Evolutionary conservation across 2,329 filamentous ascomycete species (phyloP).

Genomic region (Achaetomium macrosporum): DNA sequence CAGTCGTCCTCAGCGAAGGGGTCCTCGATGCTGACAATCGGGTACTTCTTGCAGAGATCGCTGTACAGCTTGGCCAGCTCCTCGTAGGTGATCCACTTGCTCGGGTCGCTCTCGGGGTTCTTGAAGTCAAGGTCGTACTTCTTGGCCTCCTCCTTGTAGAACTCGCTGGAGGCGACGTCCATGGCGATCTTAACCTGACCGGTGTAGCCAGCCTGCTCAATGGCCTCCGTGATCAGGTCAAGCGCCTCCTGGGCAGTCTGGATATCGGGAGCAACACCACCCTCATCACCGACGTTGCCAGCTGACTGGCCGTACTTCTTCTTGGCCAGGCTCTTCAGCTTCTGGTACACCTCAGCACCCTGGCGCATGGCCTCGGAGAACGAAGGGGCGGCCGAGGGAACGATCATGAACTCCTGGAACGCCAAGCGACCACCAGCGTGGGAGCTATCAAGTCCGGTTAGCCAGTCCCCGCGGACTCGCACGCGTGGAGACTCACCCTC

Average conservation of each 20-base stretch:
- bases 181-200: constrained; percentile 97
- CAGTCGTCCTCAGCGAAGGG: constrained; percentile 99
- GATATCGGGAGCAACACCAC: constrained; percentile 98
- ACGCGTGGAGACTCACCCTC: constrained; percentile 40
- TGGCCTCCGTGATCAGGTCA: constrained; percentile 89
- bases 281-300: constrained; percentile 98
- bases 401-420: constrained; percentile 97
- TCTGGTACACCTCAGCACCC: constrained; percentile 96
- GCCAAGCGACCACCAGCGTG: constrained; percentile 94
- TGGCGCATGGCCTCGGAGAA: constrained; percentile 96
- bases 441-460: constrained; percentile 52
- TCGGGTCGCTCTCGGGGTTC: constrained; percentile 94
- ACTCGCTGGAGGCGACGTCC: constrained; percentile 98
- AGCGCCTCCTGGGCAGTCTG: constrained; percentile 95
- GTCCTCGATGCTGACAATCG: constrained; percentile 97
- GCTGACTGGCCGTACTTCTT: constrained; percentile 99
- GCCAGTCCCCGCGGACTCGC: neutral
- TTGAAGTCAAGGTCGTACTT: constrained; percentile 99
- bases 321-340: constrained; percentile 94
- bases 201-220: constrained; percentile 91
- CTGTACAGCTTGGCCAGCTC: constrained; percentile 91
- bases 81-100: constrained; percentile 99
- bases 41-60: constrained; percentile 85
- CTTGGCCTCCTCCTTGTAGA: constrained; percentile 96
- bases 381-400: constrained; percentile 73